Evolutionary conservation across 2,329 filamentous ascomycete genomes (phyloP).

Genomic region (Xylaria arbuscula): DNA sequence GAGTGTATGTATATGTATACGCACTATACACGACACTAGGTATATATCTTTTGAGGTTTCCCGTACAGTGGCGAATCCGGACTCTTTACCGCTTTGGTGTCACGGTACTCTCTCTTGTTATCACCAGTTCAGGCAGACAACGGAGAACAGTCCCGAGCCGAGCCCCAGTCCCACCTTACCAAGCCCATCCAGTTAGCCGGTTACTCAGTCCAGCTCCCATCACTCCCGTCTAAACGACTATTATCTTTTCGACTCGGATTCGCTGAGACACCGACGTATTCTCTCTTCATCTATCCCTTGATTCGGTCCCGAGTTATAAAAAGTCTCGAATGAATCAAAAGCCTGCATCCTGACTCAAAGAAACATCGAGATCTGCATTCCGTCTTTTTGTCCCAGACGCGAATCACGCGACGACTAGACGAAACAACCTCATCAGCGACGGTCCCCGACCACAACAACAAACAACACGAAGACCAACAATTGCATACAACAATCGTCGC

Average conservation of each 20-base stretch:
- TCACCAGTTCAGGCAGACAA: not conserved
- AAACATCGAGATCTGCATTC: slow-evolving; percentile 6
- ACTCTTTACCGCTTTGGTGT: slow-evolving; percentile 17
- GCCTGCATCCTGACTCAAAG: slow-evolving; percentile 8
- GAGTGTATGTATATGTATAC: not conserved
- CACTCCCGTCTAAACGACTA: not conserved
- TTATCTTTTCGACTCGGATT: not conserved
- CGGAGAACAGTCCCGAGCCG: not conserved
- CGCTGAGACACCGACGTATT: not conserved
- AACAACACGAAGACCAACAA: not conserved
- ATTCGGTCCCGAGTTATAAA: not conserved
- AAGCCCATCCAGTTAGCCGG: not conserved
- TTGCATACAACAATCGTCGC: not conserved
- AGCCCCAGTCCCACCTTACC: not conserved
- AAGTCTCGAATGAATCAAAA: not conserved
- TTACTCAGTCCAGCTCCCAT: not conserved
- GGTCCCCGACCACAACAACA: not conserved
- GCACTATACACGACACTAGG: not conserved
- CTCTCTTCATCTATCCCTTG: slow-evolving; percentile 4
- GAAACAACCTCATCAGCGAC: not conserved
- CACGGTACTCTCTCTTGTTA: slow-evolving; percentile 9
- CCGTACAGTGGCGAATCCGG: slow-evolving; percentile 1
- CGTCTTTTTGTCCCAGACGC: slow-evolving; percentile 13
- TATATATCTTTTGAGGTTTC: not conserved
- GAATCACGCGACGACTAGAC: slow-evolving; percentile 22